phyloP scores from a whole-genome alignment of 2,329 filamentous ascomycete genomes.

The Arthrocladium fulminans region DNA sequence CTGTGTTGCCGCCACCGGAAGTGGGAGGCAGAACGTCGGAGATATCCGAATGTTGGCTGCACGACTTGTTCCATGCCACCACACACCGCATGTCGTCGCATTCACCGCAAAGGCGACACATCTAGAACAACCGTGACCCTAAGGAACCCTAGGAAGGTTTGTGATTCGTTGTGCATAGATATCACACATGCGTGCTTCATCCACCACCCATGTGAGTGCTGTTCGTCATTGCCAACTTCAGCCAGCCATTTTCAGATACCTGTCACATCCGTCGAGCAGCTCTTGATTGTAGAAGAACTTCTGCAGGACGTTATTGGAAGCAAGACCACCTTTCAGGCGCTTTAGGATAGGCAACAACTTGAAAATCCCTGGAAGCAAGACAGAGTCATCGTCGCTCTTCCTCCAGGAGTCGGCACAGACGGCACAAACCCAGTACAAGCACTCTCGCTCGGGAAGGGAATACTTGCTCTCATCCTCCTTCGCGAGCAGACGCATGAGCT shows the following conservation, averaged over 20 bases:
- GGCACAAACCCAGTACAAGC: slow-evolving; percentile 6
- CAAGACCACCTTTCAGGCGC: neutral
- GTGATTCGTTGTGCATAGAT: neutral
- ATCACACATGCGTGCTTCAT: neutral
- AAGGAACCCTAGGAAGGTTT: too few relatives aligned
- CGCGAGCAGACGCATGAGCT: slow-evolving; percentile 2
- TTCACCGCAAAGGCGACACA: too few relatives aligned
- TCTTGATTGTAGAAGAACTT: slow-evolving; percentile 8
- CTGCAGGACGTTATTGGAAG: neutral
- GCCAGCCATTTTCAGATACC: slow-evolving; percentile 3
- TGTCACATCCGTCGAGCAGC: slow-evolving; percentile 4
- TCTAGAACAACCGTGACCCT: too few relatives aligned
- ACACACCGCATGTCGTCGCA: too few relatives aligned
- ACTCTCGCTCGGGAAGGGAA: neutral
- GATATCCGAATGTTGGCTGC: too few relatives aligned
- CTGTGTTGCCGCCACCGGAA: too few relatives aligned
- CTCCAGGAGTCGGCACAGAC: slow-evolving; percentile 8
- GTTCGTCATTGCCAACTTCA: neutral
- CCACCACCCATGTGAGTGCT: neutral
- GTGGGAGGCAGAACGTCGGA: too few relatives aligned
- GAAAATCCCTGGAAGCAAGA: neutral
- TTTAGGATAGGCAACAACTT: slow-evolving; percentile 3
- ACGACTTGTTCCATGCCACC: too few relatives aligned
- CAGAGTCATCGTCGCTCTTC: neutral
- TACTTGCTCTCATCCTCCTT: neutral